Conservation (phyloP, 306 rosid genomes). For the Prunus mongolica region DNA sequence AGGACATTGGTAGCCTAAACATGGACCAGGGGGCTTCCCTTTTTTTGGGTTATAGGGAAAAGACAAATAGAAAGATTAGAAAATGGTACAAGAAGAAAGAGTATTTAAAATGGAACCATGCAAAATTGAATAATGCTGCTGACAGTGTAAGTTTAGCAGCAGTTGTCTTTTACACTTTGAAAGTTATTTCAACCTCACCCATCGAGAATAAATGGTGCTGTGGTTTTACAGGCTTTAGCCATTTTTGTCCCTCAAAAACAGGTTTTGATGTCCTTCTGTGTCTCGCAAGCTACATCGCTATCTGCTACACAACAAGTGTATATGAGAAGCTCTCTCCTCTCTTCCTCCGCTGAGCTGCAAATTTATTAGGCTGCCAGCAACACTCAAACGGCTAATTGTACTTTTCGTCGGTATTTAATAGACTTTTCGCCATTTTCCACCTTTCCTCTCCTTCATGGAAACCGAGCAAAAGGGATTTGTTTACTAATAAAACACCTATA, state of each 20-base stretch:
- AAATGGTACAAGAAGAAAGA: neutral
- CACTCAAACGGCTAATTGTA: conserved; percentile 24
- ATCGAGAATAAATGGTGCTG: too few relatives aligned
- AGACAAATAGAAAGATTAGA: neutral
- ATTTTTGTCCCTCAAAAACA: too few relatives aligned
- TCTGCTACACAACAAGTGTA: too few relatives aligned
- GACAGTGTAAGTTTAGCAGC: too few relatives aligned
- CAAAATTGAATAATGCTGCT: too few relatives aligned
- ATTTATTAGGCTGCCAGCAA: neutral
- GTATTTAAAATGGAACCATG: neutral
- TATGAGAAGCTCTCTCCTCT: too few relatives aligned
- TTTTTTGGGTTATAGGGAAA: neutral
- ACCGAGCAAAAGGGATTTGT: neutral
- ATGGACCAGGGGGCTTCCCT: neutral
- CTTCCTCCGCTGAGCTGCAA: neutral
- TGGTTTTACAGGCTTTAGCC: too few relatives aligned
- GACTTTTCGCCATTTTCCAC: neutral
- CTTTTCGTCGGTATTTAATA: neutral
- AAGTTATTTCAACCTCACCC: too few relatives aligned
- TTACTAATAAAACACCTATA: neutral
- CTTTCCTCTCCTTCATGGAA: conserved; percentile 25
- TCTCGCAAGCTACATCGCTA: too few relatives aligned
- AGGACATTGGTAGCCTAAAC: neutral
- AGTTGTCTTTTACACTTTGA: too few relatives aligned
- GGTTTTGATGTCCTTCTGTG: too few relatives aligned